Conservation (phyloP, 192 early-diverging fungal genomes). For the Coemansia sp. region DNA sequence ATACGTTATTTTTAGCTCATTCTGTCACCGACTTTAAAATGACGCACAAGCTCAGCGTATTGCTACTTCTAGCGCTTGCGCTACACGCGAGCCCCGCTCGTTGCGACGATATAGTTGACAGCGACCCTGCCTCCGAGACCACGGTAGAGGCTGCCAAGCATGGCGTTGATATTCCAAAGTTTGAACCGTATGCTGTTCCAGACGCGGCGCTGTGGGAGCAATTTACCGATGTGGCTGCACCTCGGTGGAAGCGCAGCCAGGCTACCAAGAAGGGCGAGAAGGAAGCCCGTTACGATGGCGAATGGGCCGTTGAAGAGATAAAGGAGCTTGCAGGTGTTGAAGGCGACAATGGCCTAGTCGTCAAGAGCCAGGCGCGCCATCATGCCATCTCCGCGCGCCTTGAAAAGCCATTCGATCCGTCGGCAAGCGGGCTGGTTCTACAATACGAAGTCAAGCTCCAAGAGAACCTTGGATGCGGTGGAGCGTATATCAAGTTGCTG, state of each 20-base stretch:
- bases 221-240: conserved; percentile 18
- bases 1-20: too few species aligned
- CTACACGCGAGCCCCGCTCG: conserved; percentile 18
- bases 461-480: conserved; percentile 70
- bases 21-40: conserved; percentile 9
- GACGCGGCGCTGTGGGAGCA: conserved; percentile 50
- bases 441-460: conserved; percentile 90
- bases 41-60: conserved; percentile 16
- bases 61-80: conserved; percentile 32
- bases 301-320: conserved; percentile 82
- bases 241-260: conserved; percentile 35
- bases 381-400: conserved; percentile 85
- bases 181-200: conserved; percentile 29
- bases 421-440: conserved; percentile 72
- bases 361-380: conserved; percentile 78
- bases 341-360: conserved; percentile 76
- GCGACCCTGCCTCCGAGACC: background rate
- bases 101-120: background rate
- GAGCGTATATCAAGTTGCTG: conserved; percentile 90
- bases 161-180: conserved; percentile 20
- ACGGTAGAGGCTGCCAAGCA: background rate
- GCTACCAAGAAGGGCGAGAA: conserved; percentile 36
- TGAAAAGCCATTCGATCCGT: conserved; percentile 68
- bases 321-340: conserved; percentile 56
- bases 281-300: conserved; percentile 60